Evolutionary conservation across 2,329 filamentous ascomycete species (phyloP), one percentile per base, ranked within the genome.

Genomic region (Coniochaeta hoffmannii): DNA sequence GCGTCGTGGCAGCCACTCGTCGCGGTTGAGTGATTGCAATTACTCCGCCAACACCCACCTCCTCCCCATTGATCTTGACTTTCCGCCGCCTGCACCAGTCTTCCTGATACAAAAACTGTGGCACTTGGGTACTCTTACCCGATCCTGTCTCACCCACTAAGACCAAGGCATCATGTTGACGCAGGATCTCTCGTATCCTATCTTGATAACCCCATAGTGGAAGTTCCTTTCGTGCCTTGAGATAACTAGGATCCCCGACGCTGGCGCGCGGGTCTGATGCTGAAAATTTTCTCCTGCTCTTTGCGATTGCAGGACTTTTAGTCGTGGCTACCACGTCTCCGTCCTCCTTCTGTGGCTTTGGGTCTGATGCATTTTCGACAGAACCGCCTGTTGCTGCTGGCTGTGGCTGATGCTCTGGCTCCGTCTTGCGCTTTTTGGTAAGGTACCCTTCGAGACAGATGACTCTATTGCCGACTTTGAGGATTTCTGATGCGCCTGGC

Each of bases 71-170:
- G 22, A 86, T 62, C 52, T 74, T 80, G 49, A 83, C 78, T 56
- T 71, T 82, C 56, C 77, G 77, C 34, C 77, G 80, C 54, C 75
- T 77, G 68, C 91, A 96, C 91, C 92, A 97, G 7, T 82, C 72
- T 65, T 97, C 89, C 26, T 75, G 71, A 49, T 87, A 82, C 8
- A 99, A 75, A 59, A 96, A 97, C 65, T 97, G 94, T 0, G 94
- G 93, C 0, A 97, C 86, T 71, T 99, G 94, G 0, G 94, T 99
- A 74, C 89, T 95, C 73, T 99, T 99, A 67, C 94, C 94, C 14
- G 90, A 96, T 68, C 94, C 94, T 0, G 94, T 99, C 70, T 97
- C 93, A 73, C 93, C 93, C 2, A 94, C 87, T 14, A 99, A 75
- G 0, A 99, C 78, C 53, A 99, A 80, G 1, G 96, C 83, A 64